A percentile compares a stretch with the other conserved stretches of the same genome.
phyloP scores from a whole-genome alignment of 345 rosid genomes.

The sweet orange (Citrus sinensis) region DNA sequence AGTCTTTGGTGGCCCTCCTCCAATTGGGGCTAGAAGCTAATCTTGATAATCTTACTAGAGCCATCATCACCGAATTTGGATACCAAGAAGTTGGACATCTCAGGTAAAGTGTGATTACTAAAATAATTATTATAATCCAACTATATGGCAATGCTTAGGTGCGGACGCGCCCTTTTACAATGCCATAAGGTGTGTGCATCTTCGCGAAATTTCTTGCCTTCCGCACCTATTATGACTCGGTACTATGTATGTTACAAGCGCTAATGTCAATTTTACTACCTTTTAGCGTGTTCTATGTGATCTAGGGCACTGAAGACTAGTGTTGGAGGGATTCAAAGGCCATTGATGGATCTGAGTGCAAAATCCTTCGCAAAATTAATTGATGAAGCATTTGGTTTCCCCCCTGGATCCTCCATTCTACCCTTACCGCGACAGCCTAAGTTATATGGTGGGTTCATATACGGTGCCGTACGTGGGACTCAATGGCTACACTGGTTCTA shows the following conservation, averaged over 20 bases:
- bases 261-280: background rate
- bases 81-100: background rate
- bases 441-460: background rate
- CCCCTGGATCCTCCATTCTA: background rate
- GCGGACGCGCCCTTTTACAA: no score
- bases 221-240: no score
- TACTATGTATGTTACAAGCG: no score
- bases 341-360: background rate
- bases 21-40: background rate
- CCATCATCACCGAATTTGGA: background rate
- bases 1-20: background rate
- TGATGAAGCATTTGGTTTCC: background rate
- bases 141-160: no score
- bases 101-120: background rate
- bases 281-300: background rate
- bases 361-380: background rate
- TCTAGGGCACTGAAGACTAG: background rate
- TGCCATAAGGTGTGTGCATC: no score
- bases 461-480: background rate
- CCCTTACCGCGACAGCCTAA: background rate
- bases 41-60: background rate
- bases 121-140: no score
- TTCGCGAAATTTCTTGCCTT: no score
- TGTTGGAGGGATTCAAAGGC: background rate
- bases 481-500: background rate